Base-by-base conservation (phyloP, 1,139 yeast species). In the Yamadazyma sp. region DNA sequence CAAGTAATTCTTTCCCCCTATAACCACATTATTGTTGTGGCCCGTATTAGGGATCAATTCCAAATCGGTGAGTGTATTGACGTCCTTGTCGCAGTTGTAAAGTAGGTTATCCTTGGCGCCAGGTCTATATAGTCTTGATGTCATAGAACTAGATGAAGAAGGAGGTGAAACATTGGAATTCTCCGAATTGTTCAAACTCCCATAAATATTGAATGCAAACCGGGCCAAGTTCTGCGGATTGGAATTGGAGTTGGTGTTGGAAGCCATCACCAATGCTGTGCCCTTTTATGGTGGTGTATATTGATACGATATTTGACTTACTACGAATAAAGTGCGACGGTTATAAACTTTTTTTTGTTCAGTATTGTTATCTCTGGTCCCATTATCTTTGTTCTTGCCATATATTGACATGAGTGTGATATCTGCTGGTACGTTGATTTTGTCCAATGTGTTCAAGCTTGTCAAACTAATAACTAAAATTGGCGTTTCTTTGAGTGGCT, bases 1-100 rank as follows among this genome's bases (percentile, higher is more conserved):
- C 36, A 81, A 60, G 45, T 73, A 67, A 49, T 79, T 79, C 46
- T 80, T 75, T 1, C 87, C 85, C 2, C 85, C 85, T 8, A 80
- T 59, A 0, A 78, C 77, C 15, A 78, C 74, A 43, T 74, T 67
- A 45, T 74, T 69, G 37, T 51, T 43, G 39, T 58, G 39, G 28
- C 46, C 44, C 16, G 49, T 53, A 23, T 47, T 38, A 14, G 43
- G 42, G 5, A 38, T 14, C 23, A 47, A 43, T 33, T 59, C 54
- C 35, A 62, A 46, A 41, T 60, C 64, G 3, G 66, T 57, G 16
- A 64, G 45, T 25, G 64, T 52, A 27, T 55, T 51, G 3, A 61
- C 58, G 36, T 64, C 69, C 33, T 54, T 44, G 15, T 64, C 69
- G 44, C 63, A 59, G 41, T 54, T 58, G 38, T 56, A 61, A 3